Conservation (phyloP, 2,329 filamentous ascomycete species). For the Penicillium nordicum region DNA sequence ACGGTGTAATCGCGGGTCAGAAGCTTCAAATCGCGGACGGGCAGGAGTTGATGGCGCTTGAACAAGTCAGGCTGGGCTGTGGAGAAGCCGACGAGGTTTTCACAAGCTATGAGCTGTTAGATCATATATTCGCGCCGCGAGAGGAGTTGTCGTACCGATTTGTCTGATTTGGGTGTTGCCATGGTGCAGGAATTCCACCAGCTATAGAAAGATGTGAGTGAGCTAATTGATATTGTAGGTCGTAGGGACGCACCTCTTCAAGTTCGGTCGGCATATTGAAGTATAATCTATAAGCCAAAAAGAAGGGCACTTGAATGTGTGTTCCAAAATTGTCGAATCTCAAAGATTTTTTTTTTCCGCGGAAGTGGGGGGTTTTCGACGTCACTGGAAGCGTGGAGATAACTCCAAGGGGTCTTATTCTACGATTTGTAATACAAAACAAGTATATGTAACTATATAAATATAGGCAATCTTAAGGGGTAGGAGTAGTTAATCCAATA, state of each 20-base stretch:
- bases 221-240: neutral
- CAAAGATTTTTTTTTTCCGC: slow-evolving; percentile 16
- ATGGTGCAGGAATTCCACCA: slow-evolving; percentile 85
- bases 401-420: neutral
- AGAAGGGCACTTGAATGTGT: neutral
- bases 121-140: slow-evolving; percentile 7
- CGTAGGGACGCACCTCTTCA: slow-evolving; percentile 60
- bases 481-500: neutral
- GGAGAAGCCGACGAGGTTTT: slow-evolving; percentile 81
- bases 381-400: slow-evolving; percentile 14
- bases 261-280: slow-evolving; percentile 68
- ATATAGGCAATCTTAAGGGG: neutral
- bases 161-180: slow-evolving; percentile 87
- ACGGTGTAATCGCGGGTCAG: slow-evolving; percentile 80
- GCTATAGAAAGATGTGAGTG: slow-evolving; percentile 4
- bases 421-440: neutral
- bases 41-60: slow-evolving; percentile 73
- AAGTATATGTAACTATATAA: too few relatives aligned
- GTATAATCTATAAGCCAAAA: neutral
- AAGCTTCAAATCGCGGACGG: slow-evolving; percentile 82
- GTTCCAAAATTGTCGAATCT: neutral
- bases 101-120: slow-evolving; percentile 58
- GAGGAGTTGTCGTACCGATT: slow-evolving; percentile 53
- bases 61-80: slow-evolving; percentile 76
- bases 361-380: slow-evolving; percentile 18